Conservation (phyloP, 2,329 filamentous ascomycete genomes). For the Arthrobotrys entomopaga region DNA sequence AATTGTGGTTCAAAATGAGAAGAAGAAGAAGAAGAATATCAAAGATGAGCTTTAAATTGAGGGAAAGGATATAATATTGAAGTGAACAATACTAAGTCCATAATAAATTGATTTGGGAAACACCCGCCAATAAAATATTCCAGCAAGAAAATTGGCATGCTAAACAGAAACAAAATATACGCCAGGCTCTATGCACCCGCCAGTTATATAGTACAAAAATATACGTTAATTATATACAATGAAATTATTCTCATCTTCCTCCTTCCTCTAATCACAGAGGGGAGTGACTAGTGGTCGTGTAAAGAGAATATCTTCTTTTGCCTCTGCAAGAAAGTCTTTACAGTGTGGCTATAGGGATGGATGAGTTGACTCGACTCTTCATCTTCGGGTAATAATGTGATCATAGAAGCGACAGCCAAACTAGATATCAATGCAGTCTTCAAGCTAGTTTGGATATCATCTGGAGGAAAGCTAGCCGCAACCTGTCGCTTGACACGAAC, state of each 20-base stretch:
- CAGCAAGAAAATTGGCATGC: constrained; percentile 18
- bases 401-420: constrained; percentile 45
- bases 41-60: constrained; percentile 26
- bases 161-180: constrained; percentile 33
- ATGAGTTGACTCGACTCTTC: constrained; percentile 54
- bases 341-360: constrained; percentile 51
- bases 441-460: constrained; percentile 46
- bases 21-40: background rate
- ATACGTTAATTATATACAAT: constrained; percentile 39
- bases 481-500: constrained; percentile 39
- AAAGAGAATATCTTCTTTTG: constrained; percentile 25
- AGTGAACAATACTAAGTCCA: background rate
- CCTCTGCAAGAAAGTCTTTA: constrained; percentile 44
- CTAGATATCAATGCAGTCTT: constrained; percentile 50
- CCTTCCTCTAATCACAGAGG: too few species aligned
- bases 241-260: constrained; percentile 11
- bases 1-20: constrained; percentile 1
- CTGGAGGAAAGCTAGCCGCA: constrained; percentile 39
- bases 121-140: constrained; percentile 6
- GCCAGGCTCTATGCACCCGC: constrained; percentile 35
- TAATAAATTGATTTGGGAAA: background rate
- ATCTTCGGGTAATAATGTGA: constrained; percentile 41
- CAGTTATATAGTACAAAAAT: constrained; percentile 43
- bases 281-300: constrained; percentile 3
- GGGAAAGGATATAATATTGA: background rate